These are phyloP conservation scores for Myxozyma mucilagina DNA, from an alignment of 805 yeast species.

Conservation along the genomic window DNA sequence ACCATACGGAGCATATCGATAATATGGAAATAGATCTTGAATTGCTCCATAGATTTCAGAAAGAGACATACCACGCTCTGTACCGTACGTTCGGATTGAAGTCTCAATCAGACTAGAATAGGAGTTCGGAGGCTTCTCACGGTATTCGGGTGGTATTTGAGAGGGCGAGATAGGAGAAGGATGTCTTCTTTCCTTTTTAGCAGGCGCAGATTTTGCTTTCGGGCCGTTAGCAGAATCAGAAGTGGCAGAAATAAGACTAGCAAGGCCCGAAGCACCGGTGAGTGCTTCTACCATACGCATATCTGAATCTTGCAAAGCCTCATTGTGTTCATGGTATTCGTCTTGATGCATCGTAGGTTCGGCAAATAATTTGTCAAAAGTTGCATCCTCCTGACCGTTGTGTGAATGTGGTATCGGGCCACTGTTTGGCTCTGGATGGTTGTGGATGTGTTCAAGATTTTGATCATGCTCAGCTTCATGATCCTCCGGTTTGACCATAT, in stretches of 20 bases:
- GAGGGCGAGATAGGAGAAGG: slow-evolving; percentile 30
- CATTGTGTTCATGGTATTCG: not conserved
- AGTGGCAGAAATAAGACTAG: not conserved
- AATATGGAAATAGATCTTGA: slow-evolving; percentile 85
- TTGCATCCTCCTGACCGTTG: not conserved
- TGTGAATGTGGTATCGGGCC: too few relatives aligned
- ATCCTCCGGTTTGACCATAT: not conserved
- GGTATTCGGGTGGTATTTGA: slow-evolving; percentile 84
- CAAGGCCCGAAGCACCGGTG: not conserved
- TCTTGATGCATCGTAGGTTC: not conserved
- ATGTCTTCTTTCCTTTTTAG: slow-evolving; percentile 23
- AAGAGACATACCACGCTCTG: slow-evolving; percentile 72
- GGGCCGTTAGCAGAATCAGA: not conserved
- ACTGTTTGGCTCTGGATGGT: too few relatives aligned
- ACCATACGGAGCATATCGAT: slow-evolving; percentile 91
- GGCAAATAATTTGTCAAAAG: not conserved
- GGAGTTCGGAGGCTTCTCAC: slow-evolving; percentile 80
- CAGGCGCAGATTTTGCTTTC: not conserved
- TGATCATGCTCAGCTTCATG: not conserved
- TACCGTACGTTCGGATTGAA: slow-evolving; percentile 67
- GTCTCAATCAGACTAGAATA: slow-evolving; percentile 79
- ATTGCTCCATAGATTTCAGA: slow-evolving; percentile 86
- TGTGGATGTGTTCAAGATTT: too few relatives aligned
- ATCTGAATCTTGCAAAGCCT: slow-evolving; percentile 2
- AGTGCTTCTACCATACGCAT: slow-evolving; percentile 17